Evolutionary conservation across 1,284 basidiomycete genomes (phyloP).

Genomic region (Fomitopsis pinicola): DNA sequence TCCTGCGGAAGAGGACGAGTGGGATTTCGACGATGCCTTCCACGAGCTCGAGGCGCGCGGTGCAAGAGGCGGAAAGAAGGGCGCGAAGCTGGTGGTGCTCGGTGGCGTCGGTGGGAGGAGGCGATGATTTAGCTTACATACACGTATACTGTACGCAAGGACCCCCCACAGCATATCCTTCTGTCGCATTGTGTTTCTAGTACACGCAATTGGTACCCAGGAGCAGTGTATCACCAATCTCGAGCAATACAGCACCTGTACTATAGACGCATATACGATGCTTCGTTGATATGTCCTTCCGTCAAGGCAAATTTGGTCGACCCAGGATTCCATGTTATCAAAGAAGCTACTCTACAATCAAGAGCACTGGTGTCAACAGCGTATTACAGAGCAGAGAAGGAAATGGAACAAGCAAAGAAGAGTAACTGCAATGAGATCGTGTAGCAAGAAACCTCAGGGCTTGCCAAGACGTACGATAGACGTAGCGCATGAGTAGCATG

Average conservation of each 20-base stretch:
- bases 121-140: neutral
- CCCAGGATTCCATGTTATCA: neutral
- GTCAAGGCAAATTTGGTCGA: neutral
- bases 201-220: neutral
- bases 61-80: conserved; percentile 45
- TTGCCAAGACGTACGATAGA: conserved; percentile 4
- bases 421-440: neutral
- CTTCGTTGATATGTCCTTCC: neutral
- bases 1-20: conserved; percentile 54
- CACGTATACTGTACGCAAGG: neutral
- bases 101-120: conserved; percentile 38
- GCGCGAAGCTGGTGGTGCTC: conserved; percentile 64
- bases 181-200: conserved; percentile 1
- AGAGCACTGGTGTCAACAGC: conserved; percentile 2
- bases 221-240: conserved; percentile 20
- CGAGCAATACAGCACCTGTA: conserved; percentile 9
- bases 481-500: conserved; percentile 9
- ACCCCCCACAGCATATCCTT: neutral
- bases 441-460: neutral
- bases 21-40: conserved; percentile 79
- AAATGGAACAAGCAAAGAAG: neutral
- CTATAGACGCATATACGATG: neutral
- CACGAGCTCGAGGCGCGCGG: conserved; percentile 68
- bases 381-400: neutral
- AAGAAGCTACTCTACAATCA: neutral